These are phyloP conservation scores for Trametes villosa DNA, from an alignment of 768 basidiomycete genomes.

Conservation along the genomic window DNA sequence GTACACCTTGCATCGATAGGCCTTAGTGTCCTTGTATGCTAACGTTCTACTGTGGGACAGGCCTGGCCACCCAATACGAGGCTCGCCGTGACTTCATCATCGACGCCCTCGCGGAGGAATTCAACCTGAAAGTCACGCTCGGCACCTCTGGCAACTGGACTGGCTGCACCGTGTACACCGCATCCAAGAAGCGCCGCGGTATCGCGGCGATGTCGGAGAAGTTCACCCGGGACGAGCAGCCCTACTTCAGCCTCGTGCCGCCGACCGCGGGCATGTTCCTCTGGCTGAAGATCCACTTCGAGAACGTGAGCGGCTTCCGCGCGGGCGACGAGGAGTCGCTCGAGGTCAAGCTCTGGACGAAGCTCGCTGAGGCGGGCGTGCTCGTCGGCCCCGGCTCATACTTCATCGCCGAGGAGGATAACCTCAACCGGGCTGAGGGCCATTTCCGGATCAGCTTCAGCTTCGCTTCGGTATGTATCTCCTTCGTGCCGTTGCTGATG, in stretches of 20 bases:
- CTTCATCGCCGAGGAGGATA: slow-evolving; percentile 45
- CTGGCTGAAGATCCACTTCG: slow-evolving; percentile 69
- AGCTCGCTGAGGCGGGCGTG: slow-evolving; percentile 63
- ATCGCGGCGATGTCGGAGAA: slow-evolving; percentile 45
- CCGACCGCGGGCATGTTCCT: slow-evolving; percentile 86
- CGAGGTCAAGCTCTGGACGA: slow-evolving; percentile 63
- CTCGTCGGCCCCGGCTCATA: slow-evolving; percentile 65
- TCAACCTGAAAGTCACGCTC: slow-evolving; percentile 51
- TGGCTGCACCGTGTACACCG: slow-evolving; percentile 50
- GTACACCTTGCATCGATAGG: not conserved
- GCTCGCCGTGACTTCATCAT: slow-evolving; percentile 64
- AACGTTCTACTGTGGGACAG: slow-evolving; percentile 35
- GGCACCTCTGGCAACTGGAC: slow-evolving; percentile 34
- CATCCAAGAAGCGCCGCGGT: slow-evolving; percentile 41
- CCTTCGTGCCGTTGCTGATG: not conserved
- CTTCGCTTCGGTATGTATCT: slow-evolving; percentile 48
- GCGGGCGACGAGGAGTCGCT: slow-evolving; percentile 43
- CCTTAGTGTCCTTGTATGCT: too few species aligned
- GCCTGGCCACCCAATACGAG: slow-evolving; percentile 58
- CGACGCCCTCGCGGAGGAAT: slow-evolving; percentile 65
- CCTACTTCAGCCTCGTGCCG: slow-evolving; percentile 69
- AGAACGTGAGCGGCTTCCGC: slow-evolving; percentile 52
- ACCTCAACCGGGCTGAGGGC: slow-evolving; percentile 35
- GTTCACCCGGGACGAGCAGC: slow-evolving; percentile 33
- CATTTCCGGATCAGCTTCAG: slow-evolving; percentile 66